Conservation (phyloP, 257 asterid species). For the Gentiana dahurica region DNA sequence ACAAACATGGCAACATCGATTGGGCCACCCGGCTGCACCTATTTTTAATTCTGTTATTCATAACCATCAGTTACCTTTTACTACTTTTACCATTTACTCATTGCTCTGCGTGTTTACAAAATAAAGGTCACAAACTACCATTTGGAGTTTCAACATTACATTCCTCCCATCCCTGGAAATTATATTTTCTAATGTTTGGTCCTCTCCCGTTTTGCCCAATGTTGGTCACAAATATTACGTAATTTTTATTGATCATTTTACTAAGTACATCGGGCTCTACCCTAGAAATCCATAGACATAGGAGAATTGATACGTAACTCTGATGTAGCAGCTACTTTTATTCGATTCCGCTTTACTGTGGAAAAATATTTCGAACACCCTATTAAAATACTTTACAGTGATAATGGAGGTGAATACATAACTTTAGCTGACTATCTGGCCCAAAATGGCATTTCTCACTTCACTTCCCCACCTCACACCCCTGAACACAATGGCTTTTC, state of each 20-base stretch:
- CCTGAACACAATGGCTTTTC: not conserved
- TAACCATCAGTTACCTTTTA: not conserved
- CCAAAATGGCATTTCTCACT: not conserved
- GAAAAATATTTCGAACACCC: not conserved
- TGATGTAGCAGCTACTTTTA: not conserved
- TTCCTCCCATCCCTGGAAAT: not conserved
- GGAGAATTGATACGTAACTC: no score
- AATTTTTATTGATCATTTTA: not conserved
- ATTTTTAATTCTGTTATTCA: not conserved
- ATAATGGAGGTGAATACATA: no score
- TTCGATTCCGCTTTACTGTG: not conserved
- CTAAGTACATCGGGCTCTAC: not conserved
- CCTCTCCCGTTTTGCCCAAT: not conserved
- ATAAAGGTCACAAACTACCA: slow-evolving; percentile 2
- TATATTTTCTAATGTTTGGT: not conserved
- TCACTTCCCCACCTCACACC: not conserved
- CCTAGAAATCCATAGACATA: not conserved
- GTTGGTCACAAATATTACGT: no score
- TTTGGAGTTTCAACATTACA: not conserved
- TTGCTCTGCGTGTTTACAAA: not conserved
- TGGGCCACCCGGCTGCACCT: not conserved
- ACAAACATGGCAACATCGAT: not conserved
- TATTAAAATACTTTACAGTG: not conserved
- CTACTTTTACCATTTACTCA: not conserved
- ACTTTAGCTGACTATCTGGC: no score